Evolutionary conservation across 495 filamentous ascomycete species (phyloP), one percentile per base, ranked within the genome.

Genomic region (Aspergillus biplanus): DNA sequence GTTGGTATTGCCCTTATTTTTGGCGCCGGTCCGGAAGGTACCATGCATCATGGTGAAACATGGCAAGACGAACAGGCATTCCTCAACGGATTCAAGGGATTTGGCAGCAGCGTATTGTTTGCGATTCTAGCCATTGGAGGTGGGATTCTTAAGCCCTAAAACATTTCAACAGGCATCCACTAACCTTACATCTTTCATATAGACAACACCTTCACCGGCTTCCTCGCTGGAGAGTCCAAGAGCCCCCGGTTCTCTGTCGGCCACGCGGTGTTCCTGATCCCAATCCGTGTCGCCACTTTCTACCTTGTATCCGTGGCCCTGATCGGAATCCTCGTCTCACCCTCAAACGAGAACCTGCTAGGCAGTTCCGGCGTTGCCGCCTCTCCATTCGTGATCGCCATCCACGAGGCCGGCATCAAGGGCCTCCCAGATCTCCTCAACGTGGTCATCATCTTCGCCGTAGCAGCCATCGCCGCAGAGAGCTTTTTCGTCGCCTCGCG

Each of bases 351-450:
- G n/a, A 35, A 64, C 4, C 52, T 65, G 0, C 67, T 75, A 0
- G 71, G 71, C 7, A 63, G 68, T 15, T 61, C 44, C 15, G 65
- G 66, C 5, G 62, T 73, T 7, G 68, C 72, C 5, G 69, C 72
- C 4, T 75, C 73, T 11, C 74, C 73, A 15, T 77, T 78, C 21
- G 67, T 78, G 33, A 71, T 78, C 58, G 72, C 74, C 6, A 63
- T 76, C 18, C 35, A 70, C 5, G n/a, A 66, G 2, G 67, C 69
- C 13, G 67, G 68, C 2, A 75, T 78, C 32, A 50, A 54, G 0
- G 70, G 63, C 8, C 58, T 76, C 27, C 64, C 72, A 6, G 58
- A 66, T 21, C 46, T 78, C 12, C 47, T 78, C 42, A 78, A 78
- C 18, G 71, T 61, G 11, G 62, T 59, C 21, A 74, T 78, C 32